Base-by-base conservation (phyloP, 352 stramenopile genomes). In the Phytophthora kernoviae region DNA sequence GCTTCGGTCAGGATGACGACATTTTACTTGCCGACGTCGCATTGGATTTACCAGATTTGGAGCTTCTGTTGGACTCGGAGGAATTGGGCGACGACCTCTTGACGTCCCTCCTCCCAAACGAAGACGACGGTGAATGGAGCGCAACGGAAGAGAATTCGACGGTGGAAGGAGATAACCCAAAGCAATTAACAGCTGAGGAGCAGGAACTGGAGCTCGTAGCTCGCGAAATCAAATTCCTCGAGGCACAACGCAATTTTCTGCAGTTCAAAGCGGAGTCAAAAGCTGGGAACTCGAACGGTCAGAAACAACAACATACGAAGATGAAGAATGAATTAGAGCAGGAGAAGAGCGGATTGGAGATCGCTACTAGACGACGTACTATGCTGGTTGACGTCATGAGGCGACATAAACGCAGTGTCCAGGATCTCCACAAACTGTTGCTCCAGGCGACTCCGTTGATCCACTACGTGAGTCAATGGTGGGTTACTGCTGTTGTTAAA, bases 211-310 rank as follows among this genome's bases (percentile, higher is more conserved):
- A 89, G 62, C 43, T 87, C n/a, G 44, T 75, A 46, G 27, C 52
- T 15, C 58, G 77, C 17, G 75, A 89, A 64, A 27, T 84, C 40
- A 77, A 70, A 54, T 87, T 83, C 48, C 48, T 89, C 12, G 74
- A 84, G 44, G 79, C 79, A 3, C 79, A 89, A 46, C 64, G 72
- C 62, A 67, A 87, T 12, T 84, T 86, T 33, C 42, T 87, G 32
- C 65, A 78, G 49, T 86, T 77, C 51, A 86, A 80, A 56, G 58
- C 45, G 8, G 47, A 77, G 2, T 27, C 68, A 12, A 46, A 53
- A 34, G 24, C 34, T 15, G 44, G 44, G n/a, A 22, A 24, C 14
- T 18, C 32, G 36, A 22, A 27, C 10, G 49, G 11, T 17, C 20
- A 37, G 6, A 30, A 3, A n/a, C n/a, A n/a, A n/a, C n/a, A n/a